Evolutionary conservation across 305 asterid species (phyloP), one percentile per base, ranked within the genome.

Genomic region (Withania somnifera): DNA sequence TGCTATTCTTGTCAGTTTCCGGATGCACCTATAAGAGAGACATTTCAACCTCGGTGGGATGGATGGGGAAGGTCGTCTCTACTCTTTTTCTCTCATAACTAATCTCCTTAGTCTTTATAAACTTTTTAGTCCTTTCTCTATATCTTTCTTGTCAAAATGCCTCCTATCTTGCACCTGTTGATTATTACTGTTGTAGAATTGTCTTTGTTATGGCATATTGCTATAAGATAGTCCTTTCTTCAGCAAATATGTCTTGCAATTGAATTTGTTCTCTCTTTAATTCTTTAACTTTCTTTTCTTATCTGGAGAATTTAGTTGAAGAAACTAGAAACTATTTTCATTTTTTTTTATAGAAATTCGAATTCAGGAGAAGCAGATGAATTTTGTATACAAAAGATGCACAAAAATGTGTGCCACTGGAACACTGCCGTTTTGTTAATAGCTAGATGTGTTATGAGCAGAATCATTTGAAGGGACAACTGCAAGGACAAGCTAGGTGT

Each of bases 41-140:
- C 95, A 3, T 91, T 86, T 88, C 98, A 93, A 61, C 97, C 98
- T 51, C 93, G 97, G 30, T 93, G 98, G 98, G 98, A 94, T 53
- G 97, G 88, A 20, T 94, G 97, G 98, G 97, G 97, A 82, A 93
- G 98, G 98, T 94, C 80, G 81, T 42, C 19, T 22, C 26, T 24
- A 60, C 34, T 6, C 7, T 77, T 77, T 24, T 34, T 45, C 50
- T 36, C 22, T 19, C 34, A 22, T 22, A 83, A 26, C 40, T 52
- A 30, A 19, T 14, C 53, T 36, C 24, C 11, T 40, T 80, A 0
- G 17, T 8, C 22, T 57, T 7, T 51, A 24, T 60, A n/a, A 80
- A 45, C 50, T 0, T 17, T 63, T 26, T 4, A 11, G 13, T 13
- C 63, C 22, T 51, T 17, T 19, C 47, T 77, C 14, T 32, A 20